A percentile compares a stretch with the other conserved stretches of the same genome.
Evolutionary conservation across 805 yeast species (phyloP).

Genomic region (Starmerella sp.): DNA sequence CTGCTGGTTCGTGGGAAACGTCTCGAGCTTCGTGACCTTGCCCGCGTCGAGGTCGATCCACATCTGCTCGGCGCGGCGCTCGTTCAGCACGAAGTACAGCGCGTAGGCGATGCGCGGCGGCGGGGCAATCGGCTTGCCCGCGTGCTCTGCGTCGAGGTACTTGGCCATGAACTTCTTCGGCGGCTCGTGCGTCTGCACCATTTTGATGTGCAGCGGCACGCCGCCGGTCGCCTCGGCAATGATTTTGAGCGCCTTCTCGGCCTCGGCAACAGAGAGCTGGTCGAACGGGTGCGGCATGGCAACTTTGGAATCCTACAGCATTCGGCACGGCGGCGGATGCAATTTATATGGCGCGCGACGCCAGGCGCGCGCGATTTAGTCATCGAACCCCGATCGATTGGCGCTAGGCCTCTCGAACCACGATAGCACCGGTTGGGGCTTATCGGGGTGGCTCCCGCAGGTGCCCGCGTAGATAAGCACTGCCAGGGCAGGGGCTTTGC

Average conservation of each 20-base stretch:
- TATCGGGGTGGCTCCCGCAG: neutral
- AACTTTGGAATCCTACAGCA: too few species aligned
- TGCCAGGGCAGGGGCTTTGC: neutral
- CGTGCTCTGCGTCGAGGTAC: conserved; percentile 54
- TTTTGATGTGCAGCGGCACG: conserved; percentile 27
- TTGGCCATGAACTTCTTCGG: conserved; percentile 62
- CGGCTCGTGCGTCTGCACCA: conserved; percentile 41
- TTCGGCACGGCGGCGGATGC: neutral
- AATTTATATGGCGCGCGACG: neutral
- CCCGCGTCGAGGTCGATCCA: conserved; percentile 53
- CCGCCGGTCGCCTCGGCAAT: conserved; percentile 22
- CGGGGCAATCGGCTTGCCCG: conserved; percentile 39
- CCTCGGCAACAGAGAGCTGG: conserved; percentile 26
- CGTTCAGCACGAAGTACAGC: conserved; percentile 48
- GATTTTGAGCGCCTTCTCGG: conserved; percentile 21
- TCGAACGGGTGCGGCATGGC: conserved; percentile 26
- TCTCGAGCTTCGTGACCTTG: conserved; percentile 46
- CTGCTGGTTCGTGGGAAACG: conserved; percentile 47
- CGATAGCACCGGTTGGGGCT: neutral
- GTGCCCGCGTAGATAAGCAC: neutral
- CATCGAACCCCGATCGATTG: conserved; percentile 1
- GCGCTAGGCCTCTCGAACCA: neutral
- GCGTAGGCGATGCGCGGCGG: conserved; percentile 56
- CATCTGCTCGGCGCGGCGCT: conserved; percentile 51
- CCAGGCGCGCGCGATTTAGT: neutral